Conservation (phyloP, 176 grass and related monocot genomes). For the Cenchrus fungigraminus region DNA sequence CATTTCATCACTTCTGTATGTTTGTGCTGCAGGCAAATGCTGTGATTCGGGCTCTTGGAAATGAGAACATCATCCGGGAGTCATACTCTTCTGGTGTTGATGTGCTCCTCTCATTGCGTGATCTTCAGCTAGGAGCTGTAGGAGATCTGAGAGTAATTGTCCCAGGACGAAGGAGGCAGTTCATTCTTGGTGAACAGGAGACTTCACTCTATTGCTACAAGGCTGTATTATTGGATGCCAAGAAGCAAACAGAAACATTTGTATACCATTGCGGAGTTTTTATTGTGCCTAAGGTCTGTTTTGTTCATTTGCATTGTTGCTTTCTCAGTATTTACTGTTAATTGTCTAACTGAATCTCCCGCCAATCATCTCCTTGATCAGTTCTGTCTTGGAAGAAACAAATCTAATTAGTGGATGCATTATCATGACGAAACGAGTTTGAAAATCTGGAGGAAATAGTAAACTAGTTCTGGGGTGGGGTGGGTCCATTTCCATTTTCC, state of each 20-base stretch:
- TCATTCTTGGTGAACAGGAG: slow-evolving; percentile 87
- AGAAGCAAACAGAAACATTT: slow-evolving; percentile 65
- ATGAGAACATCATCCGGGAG: slow-evolving; percentile 73
- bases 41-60: slow-evolving; percentile 67
- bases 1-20: not conserved
- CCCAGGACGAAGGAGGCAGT: slow-evolving; percentile 68
- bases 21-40: slow-evolving; percentile 60
- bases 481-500: not conserved
- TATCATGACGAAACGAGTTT: not conserved
- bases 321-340: slow-evolving; percentile 23
- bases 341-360: not conserved
- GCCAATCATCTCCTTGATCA: not conserved
- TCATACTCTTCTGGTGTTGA: slow-evolving; percentile 68
- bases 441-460: not conserved
- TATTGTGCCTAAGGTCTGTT: slow-evolving; percentile 88
- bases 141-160: slow-evolving; percentile 76
- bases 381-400: not conserved
- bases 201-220: slow-evolving; percentile 78
- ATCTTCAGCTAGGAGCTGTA: slow-evolving; percentile 86
- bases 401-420: not conserved
- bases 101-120: slow-evolving; percentile 71
- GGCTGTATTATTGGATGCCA: slow-evolving; percentile 78
- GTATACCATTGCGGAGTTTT: slow-evolving; percentile 86
- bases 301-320: not conserved
- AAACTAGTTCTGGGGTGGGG: not conserved